These are phyloP conservation scores for Candida buenavistaensis DNA, from an alignment of 1,139 yeast species.

Conservation along the genomic window DNA sequence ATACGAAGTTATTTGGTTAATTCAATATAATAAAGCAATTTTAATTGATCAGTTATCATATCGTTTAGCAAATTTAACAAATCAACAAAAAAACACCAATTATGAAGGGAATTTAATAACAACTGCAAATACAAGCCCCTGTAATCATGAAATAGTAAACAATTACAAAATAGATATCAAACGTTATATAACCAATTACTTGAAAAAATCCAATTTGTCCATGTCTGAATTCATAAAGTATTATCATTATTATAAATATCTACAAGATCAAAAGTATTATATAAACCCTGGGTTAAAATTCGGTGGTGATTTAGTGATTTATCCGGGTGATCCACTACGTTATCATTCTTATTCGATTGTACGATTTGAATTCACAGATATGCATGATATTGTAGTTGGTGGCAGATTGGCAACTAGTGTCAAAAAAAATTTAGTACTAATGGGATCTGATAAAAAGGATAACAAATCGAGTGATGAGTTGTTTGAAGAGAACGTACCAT, in stretches of 20 bases:
- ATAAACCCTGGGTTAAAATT: conserved; percentile 85
- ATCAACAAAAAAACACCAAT: background rate
- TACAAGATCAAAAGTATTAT: conserved; percentile 51
- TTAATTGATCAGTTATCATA: conserved; percentile 31
- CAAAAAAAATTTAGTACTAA: conserved; percentile 78
- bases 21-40: conserved; percentile 40
- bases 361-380: conserved; percentile 44
- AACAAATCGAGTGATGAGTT: conserved; percentile 16
- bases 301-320: conserved; percentile 86
- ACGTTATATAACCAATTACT: conserved; percentile 10
- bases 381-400: conserved; percentile 67
- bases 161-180: conserved; percentile 9
- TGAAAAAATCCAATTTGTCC: conserved; percentile 3
- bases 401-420: conserved; percentile 93
- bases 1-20: conserved; percentile 74
- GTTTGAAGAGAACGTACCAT: conserved; percentile 18
- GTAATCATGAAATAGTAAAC: conserved; percentile 10
- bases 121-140: conserved; percentile 9
- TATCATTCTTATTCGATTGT: conserved; percentile 70
- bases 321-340: conserved; percentile 92
- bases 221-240: conserved; percentile 9
- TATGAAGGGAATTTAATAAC: conserved; percentile 10
- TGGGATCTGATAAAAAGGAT: conserved; percentile 17
- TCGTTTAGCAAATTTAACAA: conserved; percentile 8
- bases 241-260: conserved; percentile 28